Base-by-base conservation (phyloP, 345 rosid species). In the Anacardium occidentale region DNA sequence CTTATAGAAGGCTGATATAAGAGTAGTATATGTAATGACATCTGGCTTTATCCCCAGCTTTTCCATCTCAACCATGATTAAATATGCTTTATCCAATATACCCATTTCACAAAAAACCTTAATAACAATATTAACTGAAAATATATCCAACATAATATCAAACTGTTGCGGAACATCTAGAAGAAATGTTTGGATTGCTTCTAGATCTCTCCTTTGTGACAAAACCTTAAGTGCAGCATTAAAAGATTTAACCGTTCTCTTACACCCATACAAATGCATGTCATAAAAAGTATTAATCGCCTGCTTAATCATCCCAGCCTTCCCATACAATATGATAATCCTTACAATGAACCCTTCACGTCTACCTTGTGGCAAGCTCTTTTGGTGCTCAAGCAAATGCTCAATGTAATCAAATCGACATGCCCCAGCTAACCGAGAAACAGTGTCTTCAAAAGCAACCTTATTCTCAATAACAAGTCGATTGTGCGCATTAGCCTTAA, bases 281-380 rank as follows among this genome's bases (percentile, higher is more conserved):
- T 85, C 67, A 69, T 72, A 71, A 64, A 85, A 87, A 48, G 97
- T 90, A 70, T 87, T 77, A 1, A 85, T 59, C 1, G 96, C 92
- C 17, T 92, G 89, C 63, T 87, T 82, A 5, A 76, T 77, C 97
- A 92, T 90, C 73, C 91, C 91, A 62, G 86, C 92, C 77, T 88
- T 90, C 7, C 93, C 96, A 82, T 90, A 92, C 76, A 92, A 74
- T 85, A 85, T 88, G 22, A 92, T 92, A 69, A 92, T 90, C 82
- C 96, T 88, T 74, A 90, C 85, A 18, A 90, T 75, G 73, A 90
- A 90, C 14, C 96, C 97, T 75, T 92, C 93, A 0, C 97, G 96
- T 65, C 92, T 84, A 50, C 97, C 93, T 72, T 92, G 97, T 0
- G 83, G 85, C 76, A 92, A 90, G 52, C 82, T 74, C 88, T 90